Percentiles rank a stretch among this genome's conserved stretches.
Evolutionary conservation across 805 yeast species (phyloP).

Genomic region (Spathaspora hagerdaliae): DNA sequence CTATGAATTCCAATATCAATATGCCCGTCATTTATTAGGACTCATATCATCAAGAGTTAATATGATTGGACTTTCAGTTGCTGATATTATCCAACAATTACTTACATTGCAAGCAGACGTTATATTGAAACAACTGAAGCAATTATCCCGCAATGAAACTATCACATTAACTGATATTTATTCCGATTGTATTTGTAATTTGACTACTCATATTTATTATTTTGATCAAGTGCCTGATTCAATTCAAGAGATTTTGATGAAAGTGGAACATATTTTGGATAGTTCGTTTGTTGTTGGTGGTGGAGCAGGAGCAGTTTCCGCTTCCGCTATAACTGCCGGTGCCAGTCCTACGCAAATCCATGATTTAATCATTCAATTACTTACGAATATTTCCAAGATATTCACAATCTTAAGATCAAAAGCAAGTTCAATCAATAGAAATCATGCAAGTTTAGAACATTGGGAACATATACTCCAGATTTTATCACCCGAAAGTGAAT

Average conservation of each 20-base stretch:
- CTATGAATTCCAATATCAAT: slow-evolving; percentile 28
- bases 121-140: slow-evolving; percentile 18
- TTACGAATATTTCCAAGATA: slow-evolving; percentile 28
- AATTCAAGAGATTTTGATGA: slow-evolving; percentile 59
- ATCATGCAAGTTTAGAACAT: slow-evolving; percentile 38
- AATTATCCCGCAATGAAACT: slow-evolving; percentile 18
- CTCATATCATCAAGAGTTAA: slow-evolving; percentile 74
- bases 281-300: slow-evolving; percentile 9
- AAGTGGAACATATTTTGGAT: slow-evolving; percentile 31
- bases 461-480: slow-evolving; percentile 42
- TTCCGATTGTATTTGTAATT: slow-evolving; percentile 57
- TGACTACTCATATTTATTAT: slow-evolving; percentile 77
- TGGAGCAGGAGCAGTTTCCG: not conserved
- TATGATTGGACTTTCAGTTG: slow-evolving; percentile 81
- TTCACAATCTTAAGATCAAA: slow-evolving; percentile 28
- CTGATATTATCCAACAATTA: slow-evolving; percentile 67
- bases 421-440: slow-evolving; percentile 35
- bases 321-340: slow-evolving; percentile 1
- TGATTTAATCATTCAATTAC: slow-evolving; percentile 23
- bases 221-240: slow-evolving; percentile 84
- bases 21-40: slow-evolving; percentile 48
- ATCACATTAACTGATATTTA: slow-evolving; percentile 39
- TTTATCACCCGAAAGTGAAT: slow-evolving; percentile 18
- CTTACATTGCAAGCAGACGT: slow-evolving; percentile 45
- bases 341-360: not conserved